Base-by-base conservation (phyloP, 176 grass and related monocot genomes). In the Zoysia pacifica region DNA sequence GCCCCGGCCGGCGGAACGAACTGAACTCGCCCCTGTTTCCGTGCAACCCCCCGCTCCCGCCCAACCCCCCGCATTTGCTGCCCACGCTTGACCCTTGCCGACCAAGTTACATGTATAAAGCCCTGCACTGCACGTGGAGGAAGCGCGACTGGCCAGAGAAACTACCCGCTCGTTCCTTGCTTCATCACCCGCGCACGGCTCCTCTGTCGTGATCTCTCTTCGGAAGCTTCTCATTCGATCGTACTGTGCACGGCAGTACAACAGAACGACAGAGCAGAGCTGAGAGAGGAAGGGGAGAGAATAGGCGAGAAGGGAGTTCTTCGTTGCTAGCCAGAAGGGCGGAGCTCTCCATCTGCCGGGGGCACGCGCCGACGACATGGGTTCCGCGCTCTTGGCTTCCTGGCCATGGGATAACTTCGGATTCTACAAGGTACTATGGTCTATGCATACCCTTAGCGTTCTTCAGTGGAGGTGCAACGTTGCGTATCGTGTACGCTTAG, bases 361-460 rank as follows among this genome's bases (percentile, higher is more conserved):
- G 8, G 2, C 41, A 8, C 0, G 2, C 39, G 43, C 48, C 6
- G 1, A 39, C 59, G 0, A 28, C 61, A 94, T 97, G 94, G 94
- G 80, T 63, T 76, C 87, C 35, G 78, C 89, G 38, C 16, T 79
- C 56, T 64, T 97, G 55, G 87, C 83, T 4, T 88, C 89, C 2
- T 97, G 94, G 94, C 94, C 94, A 13, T 97, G 94, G 91, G 89
- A 97, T 2, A 88, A 90, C 75, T 76, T 97, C 41, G 94, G 91
- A n/a, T 44, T 64, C 9, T 97, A 87, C 94, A 97, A 97, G 91
- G 94, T 88, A 78, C 8, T 50, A 11, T 2, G 10, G 11, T 13
- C 12, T 52, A 3, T 50, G 36, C 9, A 28, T 54, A 3, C 35
- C 39, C 15, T n/a, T 14, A 58, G 54, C 56, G 56, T 59, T 18